These are phyloP conservation scores for Geotrichum macrosporum DNA, from an alignment of 1,139 yeast genomes.

Conservation along the genomic window DNA sequence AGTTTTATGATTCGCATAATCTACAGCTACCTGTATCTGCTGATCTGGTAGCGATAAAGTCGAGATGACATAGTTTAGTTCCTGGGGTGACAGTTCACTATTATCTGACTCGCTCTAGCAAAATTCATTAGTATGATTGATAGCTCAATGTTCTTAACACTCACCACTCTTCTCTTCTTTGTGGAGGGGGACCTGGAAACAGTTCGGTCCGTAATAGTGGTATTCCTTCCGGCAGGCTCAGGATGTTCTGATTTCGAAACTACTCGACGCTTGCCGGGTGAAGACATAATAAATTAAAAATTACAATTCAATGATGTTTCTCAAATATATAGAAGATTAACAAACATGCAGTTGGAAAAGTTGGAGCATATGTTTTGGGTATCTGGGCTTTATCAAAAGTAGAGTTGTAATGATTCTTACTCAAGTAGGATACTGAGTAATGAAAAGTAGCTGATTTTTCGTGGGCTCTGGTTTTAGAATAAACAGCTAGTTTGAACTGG, in stretches of 20 bases:
- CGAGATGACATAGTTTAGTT: slow-evolving; percentile 46
- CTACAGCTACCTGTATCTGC: slow-evolving; percentile 44
- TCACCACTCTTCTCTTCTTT: slow-evolving; percentile 8
- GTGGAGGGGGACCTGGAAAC: not conserved
- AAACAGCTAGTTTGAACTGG: no score
- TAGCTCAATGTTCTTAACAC: not conserved
- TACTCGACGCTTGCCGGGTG: slow-evolving; percentile 8
- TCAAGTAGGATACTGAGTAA: no score
- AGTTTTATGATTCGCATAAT: slow-evolving; percentile 63
- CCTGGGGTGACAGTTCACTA: slow-evolving; percentile 30
- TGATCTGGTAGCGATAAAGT: slow-evolving; percentile 45
- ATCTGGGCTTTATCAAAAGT: no score
- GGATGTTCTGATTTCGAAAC: slow-evolving; percentile 1
- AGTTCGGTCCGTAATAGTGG: not conserved
- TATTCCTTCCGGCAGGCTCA: slow-evolving; percentile 3
- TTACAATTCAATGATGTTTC: no score
- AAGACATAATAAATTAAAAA: slow-evolving; percentile 4
- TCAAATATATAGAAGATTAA: no score
- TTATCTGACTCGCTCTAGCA: slow-evolving; percentile 2
- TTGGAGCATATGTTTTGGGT: no score
- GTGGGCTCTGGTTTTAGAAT: no score
- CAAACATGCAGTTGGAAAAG: no score
- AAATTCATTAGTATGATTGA: not conserved
- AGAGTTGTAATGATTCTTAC: no score
- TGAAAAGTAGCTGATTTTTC: no score